A percentile compares a stretch with the other conserved stretches of the same genome.
Evolutionary conservation across 495 filamentous ascomycete genomes (phyloP).

Genomic region (Aspergillus egyptiacus): DNA sequence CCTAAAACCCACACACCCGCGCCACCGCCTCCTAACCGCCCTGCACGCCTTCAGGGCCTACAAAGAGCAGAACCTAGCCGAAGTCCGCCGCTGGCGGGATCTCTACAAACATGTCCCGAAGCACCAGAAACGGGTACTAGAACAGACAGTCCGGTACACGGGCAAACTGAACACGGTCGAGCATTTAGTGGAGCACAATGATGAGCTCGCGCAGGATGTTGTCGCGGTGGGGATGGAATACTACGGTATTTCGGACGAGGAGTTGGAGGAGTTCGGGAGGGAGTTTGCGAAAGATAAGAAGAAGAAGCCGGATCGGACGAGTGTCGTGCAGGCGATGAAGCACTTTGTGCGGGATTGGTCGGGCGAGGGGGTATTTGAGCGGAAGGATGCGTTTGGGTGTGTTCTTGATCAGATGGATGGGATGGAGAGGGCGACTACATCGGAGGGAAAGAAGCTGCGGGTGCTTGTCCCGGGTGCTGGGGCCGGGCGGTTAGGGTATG

Average conservation of each 20-base stretch:
- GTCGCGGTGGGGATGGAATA: slow-evolving; percentile 17
- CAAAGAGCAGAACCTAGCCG: slow-evolving; percentile 15
- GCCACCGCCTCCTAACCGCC: slow-evolving; percentile 18
- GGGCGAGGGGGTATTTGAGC: slow-evolving; percentile 31
- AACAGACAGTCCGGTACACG: slow-evolving; percentile 19
- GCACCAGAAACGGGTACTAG: slow-evolving; percentile 16
- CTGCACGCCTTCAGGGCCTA: slow-evolving; percentile 18
- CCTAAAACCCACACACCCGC: slow-evolving; percentile 17
- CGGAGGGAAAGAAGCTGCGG: slow-evolving; percentile 13
- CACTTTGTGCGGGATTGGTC: slow-evolving; percentile 47
- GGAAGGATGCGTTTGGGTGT: slow-evolving; percentile 31
- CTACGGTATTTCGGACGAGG: slow-evolving; percentile 15
- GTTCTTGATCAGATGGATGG: slow-evolving; percentile 26
- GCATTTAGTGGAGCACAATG: slow-evolving; percentile 18
- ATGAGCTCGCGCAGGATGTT: slow-evolving; percentile 14
- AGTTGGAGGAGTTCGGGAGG: slow-evolving; percentile 17
- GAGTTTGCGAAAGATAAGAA: slow-evolving; percentile 10
- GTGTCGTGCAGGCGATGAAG: slow-evolving; percentile 39
- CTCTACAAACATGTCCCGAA: slow-evolving; percentile 20
- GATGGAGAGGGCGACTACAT: slow-evolving; percentile 1
- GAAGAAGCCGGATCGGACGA: slow-evolving; percentile 18
- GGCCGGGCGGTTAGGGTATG: slow-evolving; percentile 37
- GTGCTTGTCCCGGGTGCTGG: slow-evolving; percentile 41
- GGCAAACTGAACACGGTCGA: slow-evolving; percentile 22
- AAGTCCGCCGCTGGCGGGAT: slow-evolving; percentile 20